Percentiles rank a stretch among this genome's conserved stretches.
These are phyloP conservation scores for Blastobotrys capitulatus DNA, from an alignment of 1,139 yeast species.

Conservation along the genomic window DNA sequence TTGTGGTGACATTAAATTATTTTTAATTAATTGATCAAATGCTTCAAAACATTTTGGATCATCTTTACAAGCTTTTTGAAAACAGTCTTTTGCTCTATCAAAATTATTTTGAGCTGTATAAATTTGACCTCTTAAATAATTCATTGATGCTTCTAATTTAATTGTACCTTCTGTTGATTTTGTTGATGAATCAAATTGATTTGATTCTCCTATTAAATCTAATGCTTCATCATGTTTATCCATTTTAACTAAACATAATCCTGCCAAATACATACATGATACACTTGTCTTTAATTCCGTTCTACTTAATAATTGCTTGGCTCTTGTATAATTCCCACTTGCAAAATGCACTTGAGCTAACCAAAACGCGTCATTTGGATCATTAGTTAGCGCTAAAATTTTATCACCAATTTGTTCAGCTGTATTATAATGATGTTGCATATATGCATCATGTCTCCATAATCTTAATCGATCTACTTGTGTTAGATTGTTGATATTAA, in stretches of 20 bases:
- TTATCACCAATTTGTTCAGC: slow-evolving; percentile 94
- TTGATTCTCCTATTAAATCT: slow-evolving; percentile 58
- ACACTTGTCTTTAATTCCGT: slow-evolving; percentile 42
- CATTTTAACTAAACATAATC: slow-evolving; percentile 65
- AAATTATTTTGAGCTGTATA: slow-evolving; percentile 80
- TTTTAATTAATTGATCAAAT: slow-evolving; percentile 68
- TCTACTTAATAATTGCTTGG: slow-evolving; percentile 53
- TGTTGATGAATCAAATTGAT: slow-evolving; percentile 4
- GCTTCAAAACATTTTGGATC: slow-evolving; percentile 96
- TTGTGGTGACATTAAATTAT: slow-evolving; percentile 71
- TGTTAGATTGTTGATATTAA: slow-evolving; percentile 37
- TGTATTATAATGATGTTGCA: slow-evolving; percentile 87
- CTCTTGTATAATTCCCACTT: slow-evolving; percentile 72
- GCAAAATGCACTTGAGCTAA: slow-evolving; percentile 81
- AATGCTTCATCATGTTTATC: slow-evolving; percentile 88
- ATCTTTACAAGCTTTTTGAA: slow-evolving; percentile 76
- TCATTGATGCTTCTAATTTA: slow-evolving; percentile 80
- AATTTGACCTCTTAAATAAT: slow-evolving; percentile 78
- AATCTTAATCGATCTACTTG: slow-evolving; percentile 82
- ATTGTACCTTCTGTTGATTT: slow-evolving; percentile 42
- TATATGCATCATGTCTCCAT: slow-evolving; percentile 92
- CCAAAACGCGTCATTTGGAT: slow-evolving; percentile 96
- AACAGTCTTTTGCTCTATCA: slow-evolving; percentile 82
- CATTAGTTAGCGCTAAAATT: slow-evolving; percentile 68
- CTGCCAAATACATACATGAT: slow-evolving; percentile 78